These are phyloP conservation scores for Cetradonia linearis DNA, from an alignment of 495 filamentous ascomycete species.

Conservation along the genomic window DNA sequence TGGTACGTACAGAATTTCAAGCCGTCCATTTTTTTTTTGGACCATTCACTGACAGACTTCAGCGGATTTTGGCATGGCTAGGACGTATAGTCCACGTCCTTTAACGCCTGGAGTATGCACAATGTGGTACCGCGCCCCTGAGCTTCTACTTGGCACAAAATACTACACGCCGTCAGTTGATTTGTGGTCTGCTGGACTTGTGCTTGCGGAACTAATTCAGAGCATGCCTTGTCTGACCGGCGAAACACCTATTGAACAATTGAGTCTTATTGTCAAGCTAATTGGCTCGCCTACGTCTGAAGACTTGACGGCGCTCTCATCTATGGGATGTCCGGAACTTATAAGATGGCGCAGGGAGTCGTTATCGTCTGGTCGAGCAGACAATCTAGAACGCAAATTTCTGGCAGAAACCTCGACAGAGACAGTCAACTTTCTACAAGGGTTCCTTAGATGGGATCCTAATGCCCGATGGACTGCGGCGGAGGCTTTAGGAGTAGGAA, in stretches of 20 bases:
- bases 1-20: constrained; percentile 23
- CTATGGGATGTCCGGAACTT: constrained; percentile 29
- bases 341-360: constrained; percentile 27
- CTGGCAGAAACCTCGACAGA: constrained; percentile 21
- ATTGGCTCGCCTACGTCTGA: constrained; percentile 33
- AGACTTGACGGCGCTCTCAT: constrained; percentile 28
- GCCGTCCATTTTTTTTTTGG: background rate
- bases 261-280: constrained; percentile 34
- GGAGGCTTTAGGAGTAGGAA: constrained; percentile 26
- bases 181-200: constrained; percentile 38
- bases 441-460: constrained; percentile 27
- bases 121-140: constrained; percentile 91
- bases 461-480: constrained; percentile 27
- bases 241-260: constrained; percentile 35
- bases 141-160: constrained; percentile 36
- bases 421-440: constrained; percentile 25
- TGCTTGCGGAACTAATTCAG: constrained; percentile 36
- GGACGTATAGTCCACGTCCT: constrained; percentile 34
- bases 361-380: constrained; percentile 23
- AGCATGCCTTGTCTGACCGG: constrained; percentile 35
- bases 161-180: constrained; percentile 35
- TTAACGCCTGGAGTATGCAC: constrained; percentile 39
- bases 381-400: constrained; percentile 29
- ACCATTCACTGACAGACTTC: background rate
- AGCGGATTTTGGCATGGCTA: constrained; percentile 42